A percentile compares a stretch with the other conserved stretches of the same genome.
Conservation (phyloP, 176 grass and related monocot species). For the Chloris gayana region DNA sequence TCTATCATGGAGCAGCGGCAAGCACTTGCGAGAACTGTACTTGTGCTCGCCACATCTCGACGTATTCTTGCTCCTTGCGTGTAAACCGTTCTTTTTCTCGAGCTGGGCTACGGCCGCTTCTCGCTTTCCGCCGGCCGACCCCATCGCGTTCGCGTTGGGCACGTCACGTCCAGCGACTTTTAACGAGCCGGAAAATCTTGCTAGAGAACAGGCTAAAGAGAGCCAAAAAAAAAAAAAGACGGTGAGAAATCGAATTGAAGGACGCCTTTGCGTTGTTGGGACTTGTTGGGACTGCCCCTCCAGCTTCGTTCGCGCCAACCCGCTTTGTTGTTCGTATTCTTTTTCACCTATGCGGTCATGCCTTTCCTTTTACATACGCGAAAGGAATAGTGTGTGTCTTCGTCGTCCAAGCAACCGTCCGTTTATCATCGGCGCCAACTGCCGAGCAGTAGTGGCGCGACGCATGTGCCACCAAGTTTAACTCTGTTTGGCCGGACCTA, state of each 20-base stretch:
- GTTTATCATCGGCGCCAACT: not conserved
- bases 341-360: not conserved
- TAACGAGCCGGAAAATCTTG: not conserved
- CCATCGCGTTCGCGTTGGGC: not conserved
- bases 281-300: not conserved
- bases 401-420: not conserved
- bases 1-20: not conserved
- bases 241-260: not conserved
- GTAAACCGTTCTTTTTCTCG: not conserved
- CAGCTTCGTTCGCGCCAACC: not conserved
- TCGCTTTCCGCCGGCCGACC: conserved; percentile 3
- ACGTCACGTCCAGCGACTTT: conserved; percentile 16
- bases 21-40: not conserved
- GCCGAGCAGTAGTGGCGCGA: not conserved
- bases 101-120: not conserved
- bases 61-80: not conserved
- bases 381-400: conserved; percentile 13
- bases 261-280: not conserved
- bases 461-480: not conserved
- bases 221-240: not conserved
- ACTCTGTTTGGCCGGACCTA: not conserved
- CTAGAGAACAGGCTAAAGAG: not conserved
- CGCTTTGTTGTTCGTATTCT: not conserved
- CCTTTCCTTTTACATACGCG: not conserved
- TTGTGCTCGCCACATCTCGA: not conserved